Evolutionary conservation across 140 eudicot genomes (phyloP), one percentile per base, ranked within the genome.

Genomic region (Eryngium alpinum): DNA sequence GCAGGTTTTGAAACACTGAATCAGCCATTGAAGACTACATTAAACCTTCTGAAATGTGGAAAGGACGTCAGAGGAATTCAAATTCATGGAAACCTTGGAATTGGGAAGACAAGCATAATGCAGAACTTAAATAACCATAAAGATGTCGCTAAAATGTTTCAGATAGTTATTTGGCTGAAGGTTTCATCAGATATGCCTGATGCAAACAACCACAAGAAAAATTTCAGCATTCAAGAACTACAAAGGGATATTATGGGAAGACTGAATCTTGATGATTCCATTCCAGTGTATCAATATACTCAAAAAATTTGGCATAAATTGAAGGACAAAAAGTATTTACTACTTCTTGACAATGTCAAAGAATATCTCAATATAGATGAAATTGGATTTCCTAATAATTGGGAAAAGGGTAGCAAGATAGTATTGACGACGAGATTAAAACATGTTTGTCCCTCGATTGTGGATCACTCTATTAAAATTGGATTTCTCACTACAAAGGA

Each of bases 141-240:
- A 67, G 74, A 67, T 16, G 74, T 67, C 32, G 74, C 44, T 67
- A 67, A 67, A 28, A 67, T 67, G 74, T 67, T 67, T 67, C 74
- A 67, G 74, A 29, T 67, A 67, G 74, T 67, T 31, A 67, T 67
- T 31, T 67, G 74, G 74, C 44, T 67, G 4, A 67, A 67, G 44
- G 44, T 12, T 67, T 67, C 74, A 1, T 67, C 74, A 31, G 44
- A 67, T 31, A 67, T 1, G 74, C 74, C 32, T 67, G 74, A 67
- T 67, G 74, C 19, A 5, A 67, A 28, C 18, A 38, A 38, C 22
- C 16, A 67, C 74, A 67, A 0, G n/a, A 67, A 67, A 67, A 67
- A 67, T 38, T 67, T 67, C 32, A 67, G 74, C 44, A 29, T 67
- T 16, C 43, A 67, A 67, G 74, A 67, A 16, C 10, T 67, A 67